Conservation (phyloP, 2,329 filamentous ascomycete genomes). For the Polytolypa hystricis region DNA sequence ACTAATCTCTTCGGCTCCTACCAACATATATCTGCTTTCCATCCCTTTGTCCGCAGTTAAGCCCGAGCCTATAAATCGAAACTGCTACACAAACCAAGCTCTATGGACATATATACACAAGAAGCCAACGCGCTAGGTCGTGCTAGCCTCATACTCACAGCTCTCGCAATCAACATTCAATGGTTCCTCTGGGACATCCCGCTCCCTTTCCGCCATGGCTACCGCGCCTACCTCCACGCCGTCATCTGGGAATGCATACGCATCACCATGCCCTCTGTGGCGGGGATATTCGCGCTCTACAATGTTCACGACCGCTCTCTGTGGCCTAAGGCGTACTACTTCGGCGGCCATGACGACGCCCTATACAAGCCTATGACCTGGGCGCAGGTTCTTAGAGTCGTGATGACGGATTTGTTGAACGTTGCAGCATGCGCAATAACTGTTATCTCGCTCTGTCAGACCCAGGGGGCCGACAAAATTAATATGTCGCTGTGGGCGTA, state of each 20-base stretch:
- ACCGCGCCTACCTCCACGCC: slow-evolving; percentile 3
- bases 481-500: slow-evolving; percentile 2
- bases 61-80: too few relatives aligned
- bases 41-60: too few relatives aligned
- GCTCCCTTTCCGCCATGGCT: slow-evolving; percentile 1
- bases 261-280: slow-evolving; percentile 3
- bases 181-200: slow-evolving; percentile 5
- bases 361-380: slow-evolving; percentile 1
- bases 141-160: neutral
- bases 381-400: slow-evolving; percentile 1
- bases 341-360: slow-evolving; percentile 1
- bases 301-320: slow-evolving; percentile 1
- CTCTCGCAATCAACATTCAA: slow-evolving; percentile 1
- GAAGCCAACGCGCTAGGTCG: slow-evolving; percentile 2
- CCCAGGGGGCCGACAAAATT: too few relatives aligned
- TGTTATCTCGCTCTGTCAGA: neutral
- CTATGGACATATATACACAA: too few relatives aligned
- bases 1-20: too few relatives aligned
- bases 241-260: slow-evolving; percentile 5
- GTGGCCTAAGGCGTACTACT: slow-evolving; percentile 4
- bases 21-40: too few relatives aligned
- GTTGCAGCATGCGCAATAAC: slow-evolving; percentile 2
- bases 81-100: too few relatives aligned
- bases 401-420: slow-evolving; percentile 1
- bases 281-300: slow-evolving; percentile 1